Evolutionary conservation across 1,139 yeast genomes (phyloP), one percentile per base, ranked within the genome.

Genomic region (Saccharomycopsis phalli): DNA sequence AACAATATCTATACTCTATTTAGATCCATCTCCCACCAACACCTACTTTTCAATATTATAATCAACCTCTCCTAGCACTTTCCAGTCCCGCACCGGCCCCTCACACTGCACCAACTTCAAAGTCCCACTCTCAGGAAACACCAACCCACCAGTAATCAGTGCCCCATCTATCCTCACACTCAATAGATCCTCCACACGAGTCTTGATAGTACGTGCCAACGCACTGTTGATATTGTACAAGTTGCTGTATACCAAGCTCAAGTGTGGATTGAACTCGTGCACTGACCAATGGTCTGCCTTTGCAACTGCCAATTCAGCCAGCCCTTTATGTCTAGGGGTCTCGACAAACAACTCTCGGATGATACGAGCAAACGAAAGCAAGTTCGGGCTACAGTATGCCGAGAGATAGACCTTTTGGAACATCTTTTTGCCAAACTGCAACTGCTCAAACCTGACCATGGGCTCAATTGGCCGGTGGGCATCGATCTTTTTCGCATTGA

Each of bases 51-150:
- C 14, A 26, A 26, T 26, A 6, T 4, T 8, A 64, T 53, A 45
- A 51, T 73, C 77, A 4, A 69, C 75, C 40, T 71, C 64, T 0
- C 91, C 93, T 47, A 82, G 62, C 1, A 70, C 72, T 33, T 70
- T 61, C 94, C 94, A 83, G 44, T 79, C 76, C 37, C 65, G 69
- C 2, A 80, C 80, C 6, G 79, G 82, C 0, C 94, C 94, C 51
- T 79, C 87, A 53, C 91, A 81, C 10, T 67, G 62, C 4, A 83
- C 86, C 38, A 83, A 66, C 49, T 79, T 74, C 50, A 83, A 64
- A 2, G 77, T 73, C 0, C 93, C 91, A 7, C 77, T 78, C 38
- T 68, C 69, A 4, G 44, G 46, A 86, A 86, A 79, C 2, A 67
- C 66, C 13, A 66, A 31, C 14, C 26, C 40, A 14, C 32, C 31